Percentiles rank a stretch among this genome's conserved stretches.
phyloP scores from a whole-genome alignment of 2,329 filamentous ascomycete genomes.

The Stemphylium beticola region DNA sequence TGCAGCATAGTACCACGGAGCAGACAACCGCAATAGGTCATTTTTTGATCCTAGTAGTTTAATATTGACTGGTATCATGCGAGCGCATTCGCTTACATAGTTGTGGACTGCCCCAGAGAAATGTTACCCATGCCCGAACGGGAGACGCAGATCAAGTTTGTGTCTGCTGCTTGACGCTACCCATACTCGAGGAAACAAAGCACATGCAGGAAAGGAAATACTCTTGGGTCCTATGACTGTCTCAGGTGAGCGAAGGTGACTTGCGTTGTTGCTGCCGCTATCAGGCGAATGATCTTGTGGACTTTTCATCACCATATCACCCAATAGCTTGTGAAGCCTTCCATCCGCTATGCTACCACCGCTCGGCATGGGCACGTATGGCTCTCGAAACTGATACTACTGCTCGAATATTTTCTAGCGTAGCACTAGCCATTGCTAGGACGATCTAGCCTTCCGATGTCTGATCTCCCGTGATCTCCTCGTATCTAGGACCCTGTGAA shows the following conservation, averaged over 20 bases:
- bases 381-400: not conserved
- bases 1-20: not conserved
- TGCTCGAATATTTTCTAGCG: not conserved
- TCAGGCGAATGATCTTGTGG: not conserved
- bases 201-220: not conserved
- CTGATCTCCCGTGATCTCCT: constrained; percentile 12
- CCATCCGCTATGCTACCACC: not conserved
- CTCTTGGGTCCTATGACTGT: not conserved
- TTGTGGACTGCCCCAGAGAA: not conserved
- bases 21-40: not conserved
- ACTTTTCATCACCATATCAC: not conserved
- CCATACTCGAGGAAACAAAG: not conserved
- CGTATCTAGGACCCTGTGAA: constrained; percentile 15
- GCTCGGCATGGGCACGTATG: not conserved
- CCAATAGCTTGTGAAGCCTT: not conserved
- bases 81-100: not conserved
- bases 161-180: not conserved
- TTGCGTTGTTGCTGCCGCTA: not conserved
- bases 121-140: not conserved
- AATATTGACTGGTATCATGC: not conserved
- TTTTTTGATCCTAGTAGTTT: not conserved
- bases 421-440: not conserved
- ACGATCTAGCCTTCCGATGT: not conserved
- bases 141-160: not conserved
- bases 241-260: not conserved